Base-by-base conservation (phyloP, 1,284 basidiomycete species). In the Wolfiporia cocos region DNA sequence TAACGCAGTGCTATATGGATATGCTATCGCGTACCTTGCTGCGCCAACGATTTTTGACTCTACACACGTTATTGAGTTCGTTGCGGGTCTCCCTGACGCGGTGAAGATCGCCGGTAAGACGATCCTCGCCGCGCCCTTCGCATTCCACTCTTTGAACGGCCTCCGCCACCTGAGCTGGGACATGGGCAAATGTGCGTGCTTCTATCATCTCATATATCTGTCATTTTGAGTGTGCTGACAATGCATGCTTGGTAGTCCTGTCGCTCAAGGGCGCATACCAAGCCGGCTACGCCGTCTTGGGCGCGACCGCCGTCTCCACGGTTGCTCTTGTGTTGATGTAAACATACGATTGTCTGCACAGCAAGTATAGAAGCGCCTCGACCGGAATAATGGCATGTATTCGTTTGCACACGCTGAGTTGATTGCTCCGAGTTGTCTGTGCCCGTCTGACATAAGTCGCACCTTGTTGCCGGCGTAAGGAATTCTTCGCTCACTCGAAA, bases 101-200 rank as follows among this genome's bases (percentile, higher is more conserved):
- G 67, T 85, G 53, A 94, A 95, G 67, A 76, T 81, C 44, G 64
- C 76, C 7, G 81, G 74, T 48, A 96, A 96, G 67, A 66, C 77
- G 35, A 55, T 88, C 44, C 72, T 95, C 34, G 90, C 91, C 17
- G 72, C 77, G 4, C 89, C 93, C 1, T 92, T 94, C 62, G 78
- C 88, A 23, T 97, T 86, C 80, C 95, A 99, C 70, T 76, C 78
- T 5, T 78, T 81, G 63, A 98, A 98, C 66, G 95, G 95, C 4
- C 49, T 98, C 39, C 78, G 95, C 39, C 95, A 99, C 73, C 70
- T 99, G 56, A 66, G 69, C 20, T 99, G 96, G 95, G 95, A 99
- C 66, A 67, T 76, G 59, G 86, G 86, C 45, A 88, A 86, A 73
- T 85, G 94, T 96, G 56, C 62, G 93, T 76, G 19, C 4, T 24